Evolutionary conservation across 345 rosid species (phyloP).

Genomic region (Arabidopsis suecica): DNA sequence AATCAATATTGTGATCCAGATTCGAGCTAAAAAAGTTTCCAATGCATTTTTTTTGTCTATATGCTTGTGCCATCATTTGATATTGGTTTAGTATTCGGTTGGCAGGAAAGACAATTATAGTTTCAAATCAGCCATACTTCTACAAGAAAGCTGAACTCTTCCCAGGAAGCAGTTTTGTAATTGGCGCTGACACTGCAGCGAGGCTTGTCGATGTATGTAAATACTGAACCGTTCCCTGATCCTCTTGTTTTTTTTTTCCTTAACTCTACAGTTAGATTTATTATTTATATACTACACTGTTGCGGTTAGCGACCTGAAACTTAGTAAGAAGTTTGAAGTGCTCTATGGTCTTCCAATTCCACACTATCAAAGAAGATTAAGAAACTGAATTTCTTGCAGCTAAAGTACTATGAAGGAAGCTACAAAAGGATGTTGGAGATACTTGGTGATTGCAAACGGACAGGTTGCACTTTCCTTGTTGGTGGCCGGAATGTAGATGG

Average conservation of each 20-base stretch:
- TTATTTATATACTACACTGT: conserved; percentile 18
- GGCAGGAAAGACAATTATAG: conserved; percentile 82
- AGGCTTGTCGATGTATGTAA: conserved; percentile 81
- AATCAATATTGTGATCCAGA: conserved; percentile 7
- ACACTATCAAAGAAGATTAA: conserved; percentile 6
- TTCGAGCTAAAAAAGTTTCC: conserved; percentile 27
- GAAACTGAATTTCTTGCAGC: conserved; percentile 52
- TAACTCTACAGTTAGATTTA: conserved; percentile 5
- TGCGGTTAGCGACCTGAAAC: background rate
- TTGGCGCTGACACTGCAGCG: conserved; percentile 90
- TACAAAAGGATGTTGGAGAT: conserved; percentile 69
- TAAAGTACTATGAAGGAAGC: conserved; percentile 82
- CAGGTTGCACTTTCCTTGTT: conserved; percentile 85
- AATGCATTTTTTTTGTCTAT: background rate
- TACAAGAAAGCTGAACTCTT: conserved; percentile 95
- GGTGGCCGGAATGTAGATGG: conserved; percentile 89
- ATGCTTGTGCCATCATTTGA: conserved; percentile 15
- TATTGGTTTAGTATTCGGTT: conserved; percentile 40
- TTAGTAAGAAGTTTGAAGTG: conserved; percentile 14
- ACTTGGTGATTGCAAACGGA: conserved; percentile 68
- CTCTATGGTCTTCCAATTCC: conserved; percentile 19
- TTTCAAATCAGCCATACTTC: conserved; percentile 94
- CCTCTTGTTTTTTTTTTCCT: background rate
- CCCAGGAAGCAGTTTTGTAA: conserved; percentile 93
- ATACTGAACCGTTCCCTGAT: background rate